Percentiles rank a stretch among this genome's conserved stretches.
phyloP scores from a whole-genome alignment of 2,329 filamentous ascomycete species.

The Talaromyces marneffei region DNA sequence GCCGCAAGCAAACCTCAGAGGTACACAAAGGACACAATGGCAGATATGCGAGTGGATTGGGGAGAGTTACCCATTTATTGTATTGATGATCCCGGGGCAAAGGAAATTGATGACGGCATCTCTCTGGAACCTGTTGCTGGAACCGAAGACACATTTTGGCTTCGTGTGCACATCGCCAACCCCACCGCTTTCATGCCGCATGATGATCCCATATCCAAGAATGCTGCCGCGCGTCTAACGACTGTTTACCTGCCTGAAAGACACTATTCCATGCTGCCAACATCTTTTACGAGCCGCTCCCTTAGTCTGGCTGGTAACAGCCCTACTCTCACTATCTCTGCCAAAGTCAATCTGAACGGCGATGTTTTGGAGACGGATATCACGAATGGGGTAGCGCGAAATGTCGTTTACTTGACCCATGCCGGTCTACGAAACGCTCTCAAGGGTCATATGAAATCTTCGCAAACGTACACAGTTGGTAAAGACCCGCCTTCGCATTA shows the following conservation, averaged over 20 bases:
- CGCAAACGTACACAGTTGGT: conserved; percentile 27
- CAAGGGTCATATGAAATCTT: conserved; percentile 26
- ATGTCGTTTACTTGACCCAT: conserved; percentile 51
- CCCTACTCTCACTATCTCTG: conserved; percentile 58
- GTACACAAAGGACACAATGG: conserved; percentile 47
- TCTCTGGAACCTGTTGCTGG: conserved; percentile 50
- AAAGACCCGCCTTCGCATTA: conserved; percentile 22
- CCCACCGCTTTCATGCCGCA: conserved; percentile 56
- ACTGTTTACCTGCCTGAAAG: conserved; percentile 51
- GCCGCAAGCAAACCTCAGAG: neutral
- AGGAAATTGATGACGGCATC: conserved; percentile 59
- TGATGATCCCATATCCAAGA: conserved; percentile 47
- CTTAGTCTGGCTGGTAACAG: conserved; percentile 51
- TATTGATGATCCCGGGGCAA: conserved; percentile 50
- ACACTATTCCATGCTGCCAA: conserved; percentile 53
- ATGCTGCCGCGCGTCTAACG: conserved; percentile 50
- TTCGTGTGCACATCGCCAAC: conserved; percentile 59
- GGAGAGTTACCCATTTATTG: conserved; percentile 53
- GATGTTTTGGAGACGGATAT: conserved; percentile 51
- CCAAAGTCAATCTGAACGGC: conserved; percentile 48
- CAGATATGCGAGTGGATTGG: conserved; percentile 53
- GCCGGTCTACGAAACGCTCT: conserved; percentile 34
- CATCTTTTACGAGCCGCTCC: conserved; percentile 41
- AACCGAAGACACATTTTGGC: conserved; percentile 47
- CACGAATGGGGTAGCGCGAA: conserved; percentile 48